These are phyloP conservation scores for Leccinum boreale DNA, from an alignment of 768 basidiomycete species.

Conservation along the genomic window DNA sequence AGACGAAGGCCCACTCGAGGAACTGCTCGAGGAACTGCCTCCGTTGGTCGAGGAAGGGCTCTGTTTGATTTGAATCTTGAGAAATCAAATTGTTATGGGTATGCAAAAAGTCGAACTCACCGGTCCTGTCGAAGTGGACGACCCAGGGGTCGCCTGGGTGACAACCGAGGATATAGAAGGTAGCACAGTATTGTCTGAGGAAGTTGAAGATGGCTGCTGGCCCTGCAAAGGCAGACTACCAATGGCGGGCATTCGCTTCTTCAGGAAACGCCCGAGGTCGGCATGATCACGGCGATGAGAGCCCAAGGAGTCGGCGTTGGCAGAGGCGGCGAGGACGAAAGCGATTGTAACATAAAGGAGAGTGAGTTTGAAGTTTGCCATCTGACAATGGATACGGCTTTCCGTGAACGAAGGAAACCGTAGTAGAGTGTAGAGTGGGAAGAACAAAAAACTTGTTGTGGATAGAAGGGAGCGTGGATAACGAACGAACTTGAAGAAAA, in stretches of 20 bases:
- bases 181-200: not conserved
- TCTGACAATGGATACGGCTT: slow-evolving; percentile 27
- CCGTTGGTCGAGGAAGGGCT: slow-evolving; percentile 7
- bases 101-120: slow-evolving; percentile 14
- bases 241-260: slow-evolving; percentile 50
- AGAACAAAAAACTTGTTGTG: not conserved
- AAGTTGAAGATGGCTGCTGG: slow-evolving; percentile 14
- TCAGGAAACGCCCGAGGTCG: slow-evolving; percentile 62
- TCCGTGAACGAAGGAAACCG: slow-evolving; percentile 1
- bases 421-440: not conserved
- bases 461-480: slow-evolving; percentile 13
- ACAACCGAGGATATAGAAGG: not conserved
- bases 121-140: slow-evolving; percentile 15
- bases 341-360: slow-evolving; percentile 61
- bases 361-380: slow-evolving; percentile 56
- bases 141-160: slow-evolving; percentile 10
- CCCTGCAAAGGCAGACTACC: not conserved
- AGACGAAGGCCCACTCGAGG: slow-evolving; percentile 11
- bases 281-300: slow-evolving; percentile 52
- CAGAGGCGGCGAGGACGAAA: slow-evolving; percentile 44
- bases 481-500: slow-evolving; percentile 14
- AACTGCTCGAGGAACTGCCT: slow-evolving; percentile 6
- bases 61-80: slow-evolving; percentile 9
- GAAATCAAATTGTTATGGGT: not conserved
- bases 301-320: slow-evolving; percentile 44